Percentiles rank a stretch among this genome's conserved stretches.
phyloP scores from a whole-genome alignment of 1,284 basidiomycete species.

The Apiotrichum brassicae region DNA sequence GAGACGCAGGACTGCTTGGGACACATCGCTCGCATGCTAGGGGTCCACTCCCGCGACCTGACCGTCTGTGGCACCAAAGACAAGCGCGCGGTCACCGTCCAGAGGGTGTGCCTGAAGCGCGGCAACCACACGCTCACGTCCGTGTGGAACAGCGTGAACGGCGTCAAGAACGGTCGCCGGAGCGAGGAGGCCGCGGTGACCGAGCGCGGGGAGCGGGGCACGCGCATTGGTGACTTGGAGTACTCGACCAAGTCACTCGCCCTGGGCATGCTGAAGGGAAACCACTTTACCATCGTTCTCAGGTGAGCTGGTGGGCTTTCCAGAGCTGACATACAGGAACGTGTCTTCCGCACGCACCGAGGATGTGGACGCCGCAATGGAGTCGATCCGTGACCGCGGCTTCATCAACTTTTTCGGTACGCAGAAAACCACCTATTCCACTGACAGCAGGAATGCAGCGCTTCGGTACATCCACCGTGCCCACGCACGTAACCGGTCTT shows the following conservation, averaged over 20 bases:
- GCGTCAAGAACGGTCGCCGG: conserved; percentile 54
- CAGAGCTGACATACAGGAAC: conserved; percentile 54
- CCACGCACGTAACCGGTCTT: conserved; percentile 89
- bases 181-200: conserved; percentile 56
- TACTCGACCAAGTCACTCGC: conserved; percentile 78
- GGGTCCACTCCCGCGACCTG: conserved; percentile 69
- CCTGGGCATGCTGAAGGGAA: conserved; percentile 91
- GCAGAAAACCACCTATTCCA: too few species aligned
- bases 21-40: conserved; percentile 68
- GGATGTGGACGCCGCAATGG: conserved; percentile 67
- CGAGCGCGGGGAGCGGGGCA: conserved; percentile 78
- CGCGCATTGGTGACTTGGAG: conserved; percentile 79
- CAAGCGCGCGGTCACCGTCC: conserved; percentile 92
- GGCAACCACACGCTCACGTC: conserved; percentile 72
- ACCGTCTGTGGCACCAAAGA: conserved; percentile 95
- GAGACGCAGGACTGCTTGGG: conserved; percentile 92
- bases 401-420: conserved; percentile 97
- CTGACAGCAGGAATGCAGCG: conserved; percentile 79
- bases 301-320: conserved; percentile 55
- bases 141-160: conserved; percentile 74
- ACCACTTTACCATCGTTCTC: conserved; percentile 89
- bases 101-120: conserved; percentile 78
- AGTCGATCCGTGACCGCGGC: conserved; percentile 72
- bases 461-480: conserved; percentile 92
- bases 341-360: conserved; percentile 67